These are phyloP conservation scores for Xerocomellus intermedius DNA, from an alignment of 768 basidiomycete species.

Conservation along the genomic window DNA sequence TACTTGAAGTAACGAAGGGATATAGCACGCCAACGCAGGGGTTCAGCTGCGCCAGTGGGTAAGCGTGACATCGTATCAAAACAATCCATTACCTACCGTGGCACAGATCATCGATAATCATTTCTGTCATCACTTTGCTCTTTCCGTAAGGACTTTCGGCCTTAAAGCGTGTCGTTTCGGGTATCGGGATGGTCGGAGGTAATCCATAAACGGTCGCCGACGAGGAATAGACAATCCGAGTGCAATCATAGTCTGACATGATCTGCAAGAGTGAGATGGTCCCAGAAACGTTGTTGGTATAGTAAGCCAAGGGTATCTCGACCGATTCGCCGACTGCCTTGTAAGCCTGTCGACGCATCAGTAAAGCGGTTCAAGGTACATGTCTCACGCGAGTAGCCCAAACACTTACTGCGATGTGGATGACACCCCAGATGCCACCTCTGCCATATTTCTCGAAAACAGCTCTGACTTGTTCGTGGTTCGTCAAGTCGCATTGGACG, in stretches of 20 bases:
- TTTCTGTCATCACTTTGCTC: conserved; percentile 95
- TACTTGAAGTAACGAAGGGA: conserved; percentile 97
- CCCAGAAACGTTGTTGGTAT: conserved; percentile 89
- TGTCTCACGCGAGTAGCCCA: not conserved
- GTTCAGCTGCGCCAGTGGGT: conserved; percentile 51
- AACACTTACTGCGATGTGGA: conserved; percentile 85
- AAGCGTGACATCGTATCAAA: not conserved
- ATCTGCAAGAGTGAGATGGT: conserved; percentile 82
- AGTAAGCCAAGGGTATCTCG: conserved; percentile 90
- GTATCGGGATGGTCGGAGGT: conserved; percentile 89
- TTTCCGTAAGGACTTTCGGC: conserved; percentile 94
- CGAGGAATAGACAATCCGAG: conserved; percentile 92
- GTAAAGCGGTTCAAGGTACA: not conserved
- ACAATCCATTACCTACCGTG: conserved; percentile 48
- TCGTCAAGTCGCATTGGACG: conserved; percentile 71
- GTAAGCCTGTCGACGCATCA: conserved; percentile 60
- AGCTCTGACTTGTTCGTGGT: conserved; percentile 62
- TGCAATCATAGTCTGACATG: conserved; percentile 83
- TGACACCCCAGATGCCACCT: conserved; percentile 93
- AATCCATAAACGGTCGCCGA: conserved; percentile 98
- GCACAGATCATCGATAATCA: conserved; percentile 85
- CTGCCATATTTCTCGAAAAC: conserved; percentile 85
- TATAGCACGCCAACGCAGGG: conserved; percentile 71
- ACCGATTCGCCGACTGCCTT: conserved; percentile 98
- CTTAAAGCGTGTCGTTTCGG: conserved; percentile 82